Evolutionary conservation across 257 asterid species (phyloP).

Genomic region (Prunella vulgaris): DNA sequence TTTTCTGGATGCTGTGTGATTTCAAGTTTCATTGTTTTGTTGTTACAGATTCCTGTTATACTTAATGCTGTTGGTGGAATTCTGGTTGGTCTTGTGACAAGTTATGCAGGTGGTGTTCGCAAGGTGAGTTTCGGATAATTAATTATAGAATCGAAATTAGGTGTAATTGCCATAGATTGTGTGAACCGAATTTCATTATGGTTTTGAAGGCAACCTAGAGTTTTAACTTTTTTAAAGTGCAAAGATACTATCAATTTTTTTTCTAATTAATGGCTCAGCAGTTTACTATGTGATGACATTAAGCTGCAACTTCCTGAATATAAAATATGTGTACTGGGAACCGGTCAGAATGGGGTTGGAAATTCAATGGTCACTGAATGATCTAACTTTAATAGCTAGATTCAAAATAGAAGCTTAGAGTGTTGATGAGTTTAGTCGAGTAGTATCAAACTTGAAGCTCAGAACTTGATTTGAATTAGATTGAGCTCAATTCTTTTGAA

Average conservation of each 20-base stretch:
- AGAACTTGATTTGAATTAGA: background rate
- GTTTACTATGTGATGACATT: background rate
- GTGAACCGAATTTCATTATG: background rate
- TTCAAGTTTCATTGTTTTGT: constrained; percentile 14
- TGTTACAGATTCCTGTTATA: constrained; percentile 77
- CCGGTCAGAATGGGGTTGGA: background rate
- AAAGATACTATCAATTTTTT: background rate
- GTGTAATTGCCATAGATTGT: constrained; percentile 1
- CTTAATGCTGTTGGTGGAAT: constrained; percentile 93
- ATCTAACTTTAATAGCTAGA: background rate
- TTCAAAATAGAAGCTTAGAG: background rate
- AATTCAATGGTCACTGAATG: background rate
- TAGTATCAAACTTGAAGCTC: background rate
- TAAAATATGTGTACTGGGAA: background rate
- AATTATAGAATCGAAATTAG: background rate
- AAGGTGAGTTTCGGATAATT: constrained; percentile 43
- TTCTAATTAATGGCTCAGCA: constrained; percentile 7
- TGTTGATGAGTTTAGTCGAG: background rate
- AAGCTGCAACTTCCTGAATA: background rate
- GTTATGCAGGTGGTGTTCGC: constrained; percentile 95
- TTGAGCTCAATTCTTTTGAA: background rate
- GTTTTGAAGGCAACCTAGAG: background rate
- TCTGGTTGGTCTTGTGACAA: constrained; percentile 94
- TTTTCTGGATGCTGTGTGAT: background rate
- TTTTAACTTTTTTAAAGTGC: background rate